Conservation (phyloP, 371 early-diverging fungal species). For the Amoeboaphelidium protococcarum region DNA sequence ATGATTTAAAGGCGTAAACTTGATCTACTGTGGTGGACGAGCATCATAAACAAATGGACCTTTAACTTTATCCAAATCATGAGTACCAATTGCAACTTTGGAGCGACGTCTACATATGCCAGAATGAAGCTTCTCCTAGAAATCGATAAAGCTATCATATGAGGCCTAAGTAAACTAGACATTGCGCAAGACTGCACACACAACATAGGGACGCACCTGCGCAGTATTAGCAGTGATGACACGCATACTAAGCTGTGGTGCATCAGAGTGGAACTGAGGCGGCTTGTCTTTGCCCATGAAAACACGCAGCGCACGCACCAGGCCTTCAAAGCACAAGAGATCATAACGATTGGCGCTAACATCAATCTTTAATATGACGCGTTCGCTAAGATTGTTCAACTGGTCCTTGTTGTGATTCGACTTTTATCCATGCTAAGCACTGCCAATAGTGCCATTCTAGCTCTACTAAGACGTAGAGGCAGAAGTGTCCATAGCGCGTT, state of each 20-base stretch:
- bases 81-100: slow-evolving; percentile 95
- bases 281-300: slow-evolving; percentile 38
- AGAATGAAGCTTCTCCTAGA: slow-evolving; percentile 97
- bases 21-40: slow-evolving; percentile 55
- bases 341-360: slow-evolving; percentile 99
- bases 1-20: slow-evolving; percentile 85
- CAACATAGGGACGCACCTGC: slow-evolving; percentile 61
- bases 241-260: slow-evolving; percentile 19
- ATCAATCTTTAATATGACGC: slow-evolving; percentile 83
- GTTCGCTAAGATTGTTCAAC: slow-evolving; percentile 34
- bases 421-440: no score
- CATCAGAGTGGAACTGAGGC: slow-evolving; percentile 29
- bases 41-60: slow-evolving; percentile 93
- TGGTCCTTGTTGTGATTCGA: no score
- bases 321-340: slow-evolving; percentile 80
- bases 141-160: slow-evolving; percentile 90
- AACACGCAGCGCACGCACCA: slow-evolving; percentile 55
- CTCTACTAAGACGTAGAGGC: background rate
- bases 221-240: slow-evolving; percentile 13
- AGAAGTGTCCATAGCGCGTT: no score
- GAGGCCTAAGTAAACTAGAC: slow-evolving; percentile 51
- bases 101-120: slow-evolving; percentile 92
- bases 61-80: slow-evolving; percentile 85
- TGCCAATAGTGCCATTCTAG: background rate
- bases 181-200: slow-evolving; percentile 79